Base-by-base conservation (phyloP, 768 basidiomycete species). In the Leccinum boreale region DNA sequence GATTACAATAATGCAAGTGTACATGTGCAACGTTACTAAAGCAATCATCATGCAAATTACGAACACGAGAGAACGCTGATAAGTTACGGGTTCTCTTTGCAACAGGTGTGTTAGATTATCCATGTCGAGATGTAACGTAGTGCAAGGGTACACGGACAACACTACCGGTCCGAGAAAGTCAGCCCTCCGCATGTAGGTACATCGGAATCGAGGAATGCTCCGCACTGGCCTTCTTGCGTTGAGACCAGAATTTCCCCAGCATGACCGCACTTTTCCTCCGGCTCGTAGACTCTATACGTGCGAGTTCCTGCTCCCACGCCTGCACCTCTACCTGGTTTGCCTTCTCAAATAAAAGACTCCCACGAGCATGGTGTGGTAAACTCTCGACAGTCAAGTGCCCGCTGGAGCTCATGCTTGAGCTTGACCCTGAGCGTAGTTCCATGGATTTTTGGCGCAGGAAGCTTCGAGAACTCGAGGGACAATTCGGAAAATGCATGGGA, bases 281-380 rank as follows among this genome's bases (percentile, higher is more conserved):
- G 72, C 83, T 87, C 70, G 75, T 75, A 63, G 77, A 73, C 73
- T 90, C 89, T 62, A 91, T 89, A 59, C 82, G 79, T 58, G 79
- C 83, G 47, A 90, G 78, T 75, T 91, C 89, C 68, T 83, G 84
- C 71, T 92, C 90, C 90, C 90, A 92, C 62, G 85, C 90, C 55
- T 78, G 75, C 67, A 84, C 75, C 45, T 79, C 77, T 35, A 73
- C 63, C 23, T 63, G 63, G 55, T 58, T 74, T 64, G 57, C 72
- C 64, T 47, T 71, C 64, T 68, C 67, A 17, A 63, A 60, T 33
- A 67, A 53, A 44, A 68, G 62, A 52, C 62, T 63, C 6, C 49
- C 67, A 12, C 31, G 56, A 15, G 55, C 52, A 53, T 64, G 28
- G 44, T 59, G 48, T 23, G 61, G 62, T n/a, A 59, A 57, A 35